Base-by-base conservation (phyloP, 2,329 filamentous ascomycete species). In the Penicillium aurantiogriseum region DNA sequence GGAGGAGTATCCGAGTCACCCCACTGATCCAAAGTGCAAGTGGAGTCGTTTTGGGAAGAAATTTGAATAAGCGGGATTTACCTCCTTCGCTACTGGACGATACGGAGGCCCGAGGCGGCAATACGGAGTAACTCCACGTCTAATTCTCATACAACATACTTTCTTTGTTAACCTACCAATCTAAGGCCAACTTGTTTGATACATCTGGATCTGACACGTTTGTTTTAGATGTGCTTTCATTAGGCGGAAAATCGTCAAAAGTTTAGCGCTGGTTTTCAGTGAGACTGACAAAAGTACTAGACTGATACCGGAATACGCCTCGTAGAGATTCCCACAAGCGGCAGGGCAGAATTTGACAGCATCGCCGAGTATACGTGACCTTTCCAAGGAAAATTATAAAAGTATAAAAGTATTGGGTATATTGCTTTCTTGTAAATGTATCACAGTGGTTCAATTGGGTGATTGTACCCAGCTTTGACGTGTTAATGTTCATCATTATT, bases 1-100 rank as follows among this genome's bases (percentile, higher is more conserved):
- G 35, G 19, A 48, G 17, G 17, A 51, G 27, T 47, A 63, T 60
- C 65, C 65, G 63, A 56, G 56, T 67, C 65, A 66, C 60, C 60
- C 63, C 63, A 67, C 61, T 53, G 19, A 53, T 29, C 2, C 40
- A 58, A 55, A 38, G n/a, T 40, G 53, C 31, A 63, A 40, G 35
- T 50, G 45, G 35, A 46, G 19, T 46, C 31, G 11, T 23, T 9
- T 51, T 36, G 17, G 47, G 51, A 23, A 29, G 35, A 29, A 40
- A 42, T 23, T 38, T 36, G 36, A 50, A 56, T 63, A 56, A 62
- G 59, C 58, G 48, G 51, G 42, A 59, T 59, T 62, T 58, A 33
- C 11, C 35, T 43, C 47, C 4, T 9, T 43, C 23, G n/a, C 11
- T 43, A 64, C 45, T 65, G 61, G 64, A 33, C 23, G 9, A 17